Conservation (phyloP, 306 rosid species). For the Amphicarpaea edgeworthii region DNA sequence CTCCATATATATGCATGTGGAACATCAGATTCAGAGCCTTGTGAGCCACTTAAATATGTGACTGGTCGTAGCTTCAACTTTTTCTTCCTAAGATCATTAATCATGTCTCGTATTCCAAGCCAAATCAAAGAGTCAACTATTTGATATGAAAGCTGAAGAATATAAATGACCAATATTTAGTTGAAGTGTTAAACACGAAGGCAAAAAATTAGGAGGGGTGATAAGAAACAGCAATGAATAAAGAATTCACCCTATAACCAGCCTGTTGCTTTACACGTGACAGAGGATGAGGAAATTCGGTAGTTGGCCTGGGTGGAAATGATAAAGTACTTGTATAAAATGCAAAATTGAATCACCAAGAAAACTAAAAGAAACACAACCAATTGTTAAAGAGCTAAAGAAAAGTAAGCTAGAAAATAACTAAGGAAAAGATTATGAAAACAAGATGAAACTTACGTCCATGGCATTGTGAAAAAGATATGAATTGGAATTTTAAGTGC, state of each 20-base stretch:
- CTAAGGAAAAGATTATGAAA: constrained; percentile 47
- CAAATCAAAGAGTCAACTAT: constrained; percentile 96
- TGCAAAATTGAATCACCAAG: constrained; percentile 42
- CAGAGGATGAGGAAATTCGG: constrained; percentile 97
- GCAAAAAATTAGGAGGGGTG: constrained; percentile 26
- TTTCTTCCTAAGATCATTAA: constrained; percentile 95
- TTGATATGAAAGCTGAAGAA: constrained; percentile 91
- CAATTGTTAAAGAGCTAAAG: constrained; percentile 27
- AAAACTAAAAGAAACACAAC: constrained; percentile 17
- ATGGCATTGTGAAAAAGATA: constrained; percentile 99
- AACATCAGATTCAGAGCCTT: constrained; percentile 84
- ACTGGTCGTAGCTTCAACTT: constrained; percentile 93
- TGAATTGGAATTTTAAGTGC: constrained; percentile 91
- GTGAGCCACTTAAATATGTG: constrained; percentile 98
- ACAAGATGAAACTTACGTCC: constrained; percentile 97
- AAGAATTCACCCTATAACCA: constrained; percentile 83
- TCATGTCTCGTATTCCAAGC: constrained; percentile 99
- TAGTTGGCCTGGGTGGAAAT: constrained; percentile 82
- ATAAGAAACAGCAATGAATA: constrained; percentile 30
- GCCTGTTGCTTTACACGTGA: constrained; percentile 96
- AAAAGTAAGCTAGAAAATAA: constrained; percentile 11
- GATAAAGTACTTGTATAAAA: constrained; percentile 39
- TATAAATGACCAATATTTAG: constrained; percentile 35
- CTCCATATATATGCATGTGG: constrained; percentile 99
- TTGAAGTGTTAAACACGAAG: constrained; percentile 9